A percentile compares a stretch with the other conserved stretches of the same genome.
These are phyloP conservation scores for Parathielavia appendiculata DNA, from an alignment of 495 filamentous ascomycete species.

Conservation along the genomic window DNA sequence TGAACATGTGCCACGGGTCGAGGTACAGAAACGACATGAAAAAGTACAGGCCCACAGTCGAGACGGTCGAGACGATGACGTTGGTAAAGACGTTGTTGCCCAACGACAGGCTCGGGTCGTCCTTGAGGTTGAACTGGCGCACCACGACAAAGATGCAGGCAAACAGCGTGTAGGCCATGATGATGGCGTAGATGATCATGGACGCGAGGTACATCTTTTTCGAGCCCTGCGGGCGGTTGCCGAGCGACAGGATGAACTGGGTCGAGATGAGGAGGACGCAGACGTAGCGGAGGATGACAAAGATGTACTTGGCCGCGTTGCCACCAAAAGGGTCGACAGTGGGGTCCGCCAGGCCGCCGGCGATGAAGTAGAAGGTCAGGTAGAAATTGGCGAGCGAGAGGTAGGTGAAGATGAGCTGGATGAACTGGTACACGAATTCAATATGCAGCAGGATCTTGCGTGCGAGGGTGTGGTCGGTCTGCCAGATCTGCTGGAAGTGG, in stretches of 20 bases:
- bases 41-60: constrained; percentile 92
- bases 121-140: constrained; percentile 55
- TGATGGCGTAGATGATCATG: constrained; percentile 81
- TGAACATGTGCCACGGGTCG: constrained; percentile 99
- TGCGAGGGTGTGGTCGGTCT: constrained; percentile 81
- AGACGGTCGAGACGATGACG: constrained; percentile 81
- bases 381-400: constrained; percentile 99
- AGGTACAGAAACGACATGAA: constrained; percentile 93
- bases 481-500: constrained; percentile 90
- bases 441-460: constrained; percentile 91
- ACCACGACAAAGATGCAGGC: constrained; percentile 81
- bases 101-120: constrained; percentile 48
- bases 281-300: constrained; percentile 76
- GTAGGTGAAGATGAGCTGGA: constrained; percentile 89
- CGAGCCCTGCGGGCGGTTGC: constrained; percentile 94
- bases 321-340: constrained; percentile 84
- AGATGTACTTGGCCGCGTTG: constrained; percentile 79
- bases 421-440: constrained; percentile 92
- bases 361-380: constrained; percentile 97
- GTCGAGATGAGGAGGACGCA: constrained; percentile 83
- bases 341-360: constrained; percentile 81
- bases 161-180: constrained; percentile 96
- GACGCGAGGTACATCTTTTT: constrained; percentile 83
- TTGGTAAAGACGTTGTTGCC: constrained; percentile 91
- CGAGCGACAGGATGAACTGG: constrained; percentile 97